These are phyloP conservation scores for Skeletonema grethae DNA, from an alignment of 108 stramenopile species.

Conservation along the genomic window DNA sequence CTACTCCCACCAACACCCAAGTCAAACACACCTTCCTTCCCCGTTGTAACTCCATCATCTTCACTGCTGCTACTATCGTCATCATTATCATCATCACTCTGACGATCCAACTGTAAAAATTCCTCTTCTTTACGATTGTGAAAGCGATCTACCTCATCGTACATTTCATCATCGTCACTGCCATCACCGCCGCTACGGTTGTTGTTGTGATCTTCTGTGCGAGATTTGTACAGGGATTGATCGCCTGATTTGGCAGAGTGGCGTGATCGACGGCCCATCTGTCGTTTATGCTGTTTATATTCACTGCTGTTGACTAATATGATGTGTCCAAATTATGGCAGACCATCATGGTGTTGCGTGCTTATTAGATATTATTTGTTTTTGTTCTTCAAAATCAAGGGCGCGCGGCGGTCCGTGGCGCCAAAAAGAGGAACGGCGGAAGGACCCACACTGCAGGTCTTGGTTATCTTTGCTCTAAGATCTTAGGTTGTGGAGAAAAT, in stretches of 20 bases:
- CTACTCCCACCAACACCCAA: conserved; percentile 61
- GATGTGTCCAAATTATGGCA: too few species aligned
- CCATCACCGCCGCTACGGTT: conserved; percentile 37
- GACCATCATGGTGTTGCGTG: too few species aligned
- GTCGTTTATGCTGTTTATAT: neutral
- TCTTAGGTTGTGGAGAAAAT: too few species aligned
- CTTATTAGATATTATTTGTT: too few species aligned
- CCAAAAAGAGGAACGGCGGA: too few species aligned
- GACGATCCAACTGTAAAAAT: conserved; percentile 46
- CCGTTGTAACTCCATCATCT: conserved; percentile 56
- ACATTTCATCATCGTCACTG: conserved; percentile 57
- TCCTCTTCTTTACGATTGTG: conserved; percentile 57
- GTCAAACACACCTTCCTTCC: conserved; percentile 69
- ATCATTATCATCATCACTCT: conserved; percentile 17
- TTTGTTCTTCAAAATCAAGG: too few species aligned
- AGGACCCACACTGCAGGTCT: too few species aligned
- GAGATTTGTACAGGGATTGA: conserved; percentile 54
- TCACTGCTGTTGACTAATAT: too few species aligned
- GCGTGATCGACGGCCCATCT: conserved; percentile 56
- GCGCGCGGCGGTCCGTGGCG: too few species aligned
- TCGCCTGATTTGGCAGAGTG: conserved; percentile 85
- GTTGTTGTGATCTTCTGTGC: conserved; percentile 14
- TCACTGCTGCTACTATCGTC: conserved; percentile 21
- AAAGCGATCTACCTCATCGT: conserved; percentile 62
- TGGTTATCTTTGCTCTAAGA: too few species aligned